Evolutionary conservation across 2,329 filamentous ascomycete species (phyloP), one percentile per base, ranked within the genome.

Genomic region (Sclerotinia trifoliorum): DNA sequence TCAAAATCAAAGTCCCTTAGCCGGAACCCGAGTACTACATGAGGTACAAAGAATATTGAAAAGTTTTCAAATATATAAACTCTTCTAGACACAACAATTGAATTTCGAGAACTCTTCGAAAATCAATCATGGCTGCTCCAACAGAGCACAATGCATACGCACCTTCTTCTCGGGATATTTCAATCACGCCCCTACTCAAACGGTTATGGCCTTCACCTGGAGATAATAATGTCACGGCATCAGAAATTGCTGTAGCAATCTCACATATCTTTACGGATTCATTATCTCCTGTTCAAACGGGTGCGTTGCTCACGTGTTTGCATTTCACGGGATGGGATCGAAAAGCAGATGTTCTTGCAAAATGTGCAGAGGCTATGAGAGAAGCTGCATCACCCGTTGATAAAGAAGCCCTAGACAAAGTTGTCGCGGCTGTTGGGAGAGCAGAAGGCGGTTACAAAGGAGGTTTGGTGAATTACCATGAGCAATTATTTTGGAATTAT

Each of bases 301-400:
- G 92, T 66, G 91, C 94, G 51, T 84, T 99, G 67, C 84, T 98
- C 65, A 97, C 95, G 76, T 91, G 93, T 66, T 84, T 99, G 57
- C 94, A 97, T 81, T 97, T 96, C 74, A 97, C 93, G 1, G 88
- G 89, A 69, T 87, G 93, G 78, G 95, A 98, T 79, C 87, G 90
- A 72, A 87, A 90, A 72, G 87, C 94, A 35, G 91, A 95, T 76
- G 92, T 99, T 52, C 87, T 99, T 73, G 91, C 92, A 67, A 89
- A 90, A 81, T 94, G 93, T 74, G 94, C 94, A 5, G 83, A 85
- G 57, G 88, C 88, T 65, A 98, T 99, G 94, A 86, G 93, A 72
- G 84, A 86, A 68, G 93, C 92, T 29, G 92, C 93, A 1, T 88
- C 88, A 15, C 83, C 84, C 57, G 87, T 96, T 69, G 90, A 96